Conservation (phyloP, 2,329 filamentous ascomycete genomes). For the Apiospora aurea region DNA sequence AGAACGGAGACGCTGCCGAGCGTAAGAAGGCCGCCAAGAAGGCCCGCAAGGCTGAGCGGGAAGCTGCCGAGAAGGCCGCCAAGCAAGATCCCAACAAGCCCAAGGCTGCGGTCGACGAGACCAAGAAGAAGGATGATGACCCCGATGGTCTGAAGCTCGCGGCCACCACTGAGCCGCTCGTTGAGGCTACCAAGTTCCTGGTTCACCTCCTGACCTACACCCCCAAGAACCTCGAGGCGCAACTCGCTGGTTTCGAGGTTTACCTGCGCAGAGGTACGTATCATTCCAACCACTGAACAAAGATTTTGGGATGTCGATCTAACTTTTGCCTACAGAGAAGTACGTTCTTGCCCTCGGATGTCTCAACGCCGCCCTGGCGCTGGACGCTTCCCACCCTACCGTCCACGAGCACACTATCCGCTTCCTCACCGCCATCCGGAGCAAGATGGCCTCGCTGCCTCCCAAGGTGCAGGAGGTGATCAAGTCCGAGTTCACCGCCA, state of each 20-base stretch:
- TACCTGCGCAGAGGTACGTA: conserved; percentile 80
- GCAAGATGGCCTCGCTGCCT: conserved; percentile 65
- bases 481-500: conserved; percentile 69
- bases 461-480: conserved; percentile 73
- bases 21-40: conserved; percentile 90
- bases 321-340: conserved; percentile 66
- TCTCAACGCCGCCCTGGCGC: conserved; percentile 73
- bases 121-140: conserved; percentile 90
- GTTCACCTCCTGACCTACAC: conserved; percentile 81
- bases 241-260: conserved; percentile 89
- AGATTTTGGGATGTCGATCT: not conserved
- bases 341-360: conserved; percentile 87
- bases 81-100: conserved; percentile 87
- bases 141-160: conserved; percentile 82
- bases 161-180: conserved; percentile 81
- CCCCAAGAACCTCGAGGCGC: conserved; percentile 80
- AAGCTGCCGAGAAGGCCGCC: conserved; percentile 78
- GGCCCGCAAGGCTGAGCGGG: conserved; percentile 74
- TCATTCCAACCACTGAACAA: conserved; percentile 25
- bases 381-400: conserved; percentile 73
- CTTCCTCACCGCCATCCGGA: conserved; percentile 69
- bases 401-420: conserved; percentile 78
- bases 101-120: conserved; percentile 65
- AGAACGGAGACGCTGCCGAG: conserved; percentile 65
- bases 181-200: conserved; percentile 88